Percentiles rank a stretch among this genome's conserved stretches.
Conservation (phyloP, 2,329 filamentous ascomycete species). For the Aspergillus arachidicola region DNA sequence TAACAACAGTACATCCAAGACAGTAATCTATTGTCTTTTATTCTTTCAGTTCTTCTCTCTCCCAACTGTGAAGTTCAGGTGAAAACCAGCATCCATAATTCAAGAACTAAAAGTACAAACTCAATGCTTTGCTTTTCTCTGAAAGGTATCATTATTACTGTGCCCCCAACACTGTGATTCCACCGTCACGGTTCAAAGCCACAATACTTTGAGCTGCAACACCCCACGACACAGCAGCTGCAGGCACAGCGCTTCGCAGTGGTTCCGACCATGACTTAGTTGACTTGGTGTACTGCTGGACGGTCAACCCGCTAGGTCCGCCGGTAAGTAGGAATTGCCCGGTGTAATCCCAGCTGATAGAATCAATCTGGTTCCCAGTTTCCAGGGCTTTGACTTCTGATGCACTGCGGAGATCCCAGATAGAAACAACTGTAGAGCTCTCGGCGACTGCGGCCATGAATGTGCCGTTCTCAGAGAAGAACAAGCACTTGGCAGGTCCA, state of each 20-base stretch:
- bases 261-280: conserved; percentile 89
- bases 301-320: conserved; percentile 76
- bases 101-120: conserved; percentile 12
- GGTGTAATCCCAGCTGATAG: conserved; percentile 88
- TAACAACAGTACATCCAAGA: neutral
- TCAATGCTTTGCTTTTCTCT: conserved; percentile 11
- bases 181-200: conserved; percentile 73
- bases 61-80: neutral
- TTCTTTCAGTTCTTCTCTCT: conserved; percentile 7
- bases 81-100: conserved; percentile 3
- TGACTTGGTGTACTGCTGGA: conserved; percentile 87
- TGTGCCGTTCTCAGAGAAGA: conserved; percentile 95
- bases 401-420: conserved; percentile 91
- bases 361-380: conserved; percentile 74
- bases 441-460: conserved; percentile 87
- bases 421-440: conserved; percentile 74
- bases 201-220: conserved; percentile 72
- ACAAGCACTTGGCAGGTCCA: conserved; percentile 72
- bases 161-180: conserved; percentile 68
- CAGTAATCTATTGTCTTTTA: conserved; percentile 8
- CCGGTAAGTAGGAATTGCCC: conserved; percentile 87
- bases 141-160: conserved; percentile 48
- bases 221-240: conserved; percentile 77
- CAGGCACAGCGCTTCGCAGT: conserved; percentile 72
- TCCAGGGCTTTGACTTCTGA: conserved; percentile 83